Percentiles rank a stretch among this genome's conserved stretches.
Conservation (phyloP, 2,329 filamentous ascomycete genomes). For the Paracoccidioides brasiliensis region DNA sequence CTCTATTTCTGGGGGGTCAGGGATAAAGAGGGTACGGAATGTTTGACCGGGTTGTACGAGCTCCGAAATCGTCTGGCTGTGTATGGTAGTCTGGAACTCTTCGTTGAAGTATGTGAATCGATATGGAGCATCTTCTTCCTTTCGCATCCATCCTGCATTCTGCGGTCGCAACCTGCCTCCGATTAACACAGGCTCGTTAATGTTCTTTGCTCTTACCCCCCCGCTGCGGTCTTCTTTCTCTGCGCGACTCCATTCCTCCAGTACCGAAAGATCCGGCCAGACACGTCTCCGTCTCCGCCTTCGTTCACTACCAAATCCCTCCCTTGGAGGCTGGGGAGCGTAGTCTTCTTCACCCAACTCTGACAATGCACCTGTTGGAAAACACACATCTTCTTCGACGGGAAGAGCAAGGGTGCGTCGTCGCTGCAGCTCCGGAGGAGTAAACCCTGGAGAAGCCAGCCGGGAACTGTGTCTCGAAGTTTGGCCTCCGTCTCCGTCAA, state of each 20-base stretch:
- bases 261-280: constrained; percentile 73
- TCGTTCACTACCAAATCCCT: constrained; percentile 27
- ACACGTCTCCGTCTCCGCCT: constrained; percentile 52
- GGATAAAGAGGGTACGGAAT: constrained; percentile 81
- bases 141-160: constrained; percentile 67
- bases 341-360: constrained; percentile 69
- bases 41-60: constrained; percentile 71
- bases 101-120: constrained; percentile 99
- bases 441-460: constrained; percentile 27
- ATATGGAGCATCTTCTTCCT: constrained; percentile 82
- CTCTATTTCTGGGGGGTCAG: constrained; percentile 63
- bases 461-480: constrained; percentile 16
- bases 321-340: constrained; percentile 37
- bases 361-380: constrained; percentile 65
- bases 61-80: constrained; percentile 89
- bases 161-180: constrained; percentile 77
- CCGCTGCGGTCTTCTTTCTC: constrained; percentile 83
- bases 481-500: constrained; percentile 25
- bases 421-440: constrained; percentile 28
- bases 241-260: constrained; percentile 81
- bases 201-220: constrained; percentile 73
- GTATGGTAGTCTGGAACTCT: constrained; percentile 87
- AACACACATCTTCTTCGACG: constrained; percentile 82
- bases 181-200: constrained; percentile 85
- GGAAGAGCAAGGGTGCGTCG: constrained; percentile 49